Evolutionary conservation across 2,329 filamentous ascomycete genomes (phyloP).

Genomic region (Calonectria leucothoes): DNA sequence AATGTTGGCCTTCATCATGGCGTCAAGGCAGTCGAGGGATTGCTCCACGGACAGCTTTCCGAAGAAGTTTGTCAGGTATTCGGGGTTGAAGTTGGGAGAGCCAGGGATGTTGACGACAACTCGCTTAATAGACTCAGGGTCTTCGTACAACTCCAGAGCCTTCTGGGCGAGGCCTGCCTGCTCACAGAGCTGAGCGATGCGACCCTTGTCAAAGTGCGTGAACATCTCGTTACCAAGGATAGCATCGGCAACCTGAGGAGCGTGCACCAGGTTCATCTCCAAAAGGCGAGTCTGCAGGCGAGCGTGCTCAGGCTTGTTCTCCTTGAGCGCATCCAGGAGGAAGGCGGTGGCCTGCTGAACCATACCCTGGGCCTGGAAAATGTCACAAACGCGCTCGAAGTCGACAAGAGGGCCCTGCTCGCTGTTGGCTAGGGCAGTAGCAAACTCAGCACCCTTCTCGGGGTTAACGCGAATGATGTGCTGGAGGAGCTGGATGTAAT

Average conservation of each 20-base stretch:
- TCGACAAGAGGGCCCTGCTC: constrained; percentile 90
- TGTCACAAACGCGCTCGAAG: constrained; percentile 93
- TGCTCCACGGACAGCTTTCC: constrained; percentile 95
- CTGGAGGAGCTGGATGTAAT: constrained; percentile 91
- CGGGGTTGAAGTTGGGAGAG: constrained; percentile 86
- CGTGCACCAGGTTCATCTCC: constrained; percentile 98
- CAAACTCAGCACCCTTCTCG: constrained; percentile 95
- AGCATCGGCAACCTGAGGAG: constrained; percentile 96
- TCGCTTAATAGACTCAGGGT: constrained; percentile 89
- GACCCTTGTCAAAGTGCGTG: constrained; percentile 91
- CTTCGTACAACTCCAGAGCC: constrained; percentile 94
- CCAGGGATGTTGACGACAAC: constrained; percentile 85
- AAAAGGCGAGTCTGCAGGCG: constrained; percentile 93
- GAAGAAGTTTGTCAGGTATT: constrained; percentile 94
- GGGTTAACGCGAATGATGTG: constrained; percentile 92
- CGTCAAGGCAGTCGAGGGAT: constrained; percentile 91
- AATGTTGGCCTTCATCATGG: constrained; percentile 97
- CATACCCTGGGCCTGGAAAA: constrained; percentile 98
- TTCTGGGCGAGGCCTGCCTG: constrained; percentile 88
- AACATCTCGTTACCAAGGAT: constrained; percentile 99
- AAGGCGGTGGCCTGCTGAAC: constrained; percentile 98
- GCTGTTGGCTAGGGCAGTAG: constrained; percentile 89
- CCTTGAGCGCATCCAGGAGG: constrained; percentile 92
- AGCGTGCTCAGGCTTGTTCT: constrained; percentile 93
- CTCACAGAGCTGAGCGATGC: constrained; percentile 92